These are phyloP conservation scores for carrot (Daucus carota) DNA, from an alignment of 129 eudicot genomes.

Conservation along the genomic window DNA sequence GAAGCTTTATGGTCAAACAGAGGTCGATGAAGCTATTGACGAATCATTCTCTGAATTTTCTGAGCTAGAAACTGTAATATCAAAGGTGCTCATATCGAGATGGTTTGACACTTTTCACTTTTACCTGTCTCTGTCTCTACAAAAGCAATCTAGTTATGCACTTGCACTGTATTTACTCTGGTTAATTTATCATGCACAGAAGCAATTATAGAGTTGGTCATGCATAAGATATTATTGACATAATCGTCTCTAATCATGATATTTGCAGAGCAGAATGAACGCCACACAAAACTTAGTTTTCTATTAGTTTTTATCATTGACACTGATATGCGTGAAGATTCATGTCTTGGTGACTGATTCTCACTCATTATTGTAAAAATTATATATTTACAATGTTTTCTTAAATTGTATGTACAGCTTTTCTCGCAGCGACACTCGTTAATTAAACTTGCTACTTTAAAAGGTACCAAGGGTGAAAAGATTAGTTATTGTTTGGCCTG, in stretches of 20 bases:
- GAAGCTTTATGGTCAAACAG: slow-evolving; percentile 77
- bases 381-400: slow-evolving; percentile 8
- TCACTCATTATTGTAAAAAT: neutral
- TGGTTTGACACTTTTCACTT: neutral
- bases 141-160: neutral
- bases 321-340: too few species aligned
- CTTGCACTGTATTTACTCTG: neutral
- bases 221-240: too few species aligned
- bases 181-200: too few species aligned
- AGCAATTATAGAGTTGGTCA: too few species aligned
- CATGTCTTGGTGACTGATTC: too few species aligned
- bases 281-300: too few species aligned
- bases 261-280: too few species aligned
- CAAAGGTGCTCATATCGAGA: slow-evolving; percentile 38
- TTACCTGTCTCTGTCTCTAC: neutral
- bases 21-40: slow-evolving; percentile 48
- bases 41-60: slow-evolving; percentile 54
- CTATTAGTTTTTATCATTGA: too few species aligned
- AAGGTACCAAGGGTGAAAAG: slow-evolving; percentile 47
- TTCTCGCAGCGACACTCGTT: slow-evolving; percentile 56
- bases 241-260: too few species aligned
- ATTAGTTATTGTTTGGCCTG: slow-evolving; percentile 80
- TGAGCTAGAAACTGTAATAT: slow-evolving; percentile 71
- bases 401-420: slow-evolving; percentile 42
- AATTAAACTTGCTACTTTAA: slow-evolving; percentile 42